Evolutionary conservation across 768 basidiomycete genomes (phyloP), one percentile per base, ranked within the genome.

Genomic region (Lactarius hengduanensis): DNA sequence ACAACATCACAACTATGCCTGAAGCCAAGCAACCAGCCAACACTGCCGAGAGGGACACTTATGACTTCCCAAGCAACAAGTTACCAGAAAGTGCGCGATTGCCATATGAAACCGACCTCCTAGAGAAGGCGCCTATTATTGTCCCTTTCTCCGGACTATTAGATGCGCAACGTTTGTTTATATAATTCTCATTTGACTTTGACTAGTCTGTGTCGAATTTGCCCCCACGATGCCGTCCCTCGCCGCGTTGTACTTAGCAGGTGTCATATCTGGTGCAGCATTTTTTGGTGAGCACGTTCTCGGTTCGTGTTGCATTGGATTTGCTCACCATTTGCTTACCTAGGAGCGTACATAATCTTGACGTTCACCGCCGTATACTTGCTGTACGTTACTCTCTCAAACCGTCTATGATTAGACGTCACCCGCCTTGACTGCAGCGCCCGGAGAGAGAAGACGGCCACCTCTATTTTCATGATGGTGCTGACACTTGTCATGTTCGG

Each of bases 401-500:
- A 6, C 13, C n/a, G 36, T 10, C 30, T 40, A 10, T 50, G 9
- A 20, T 13, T 13, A 4, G 16, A 22, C 5, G 26, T 56, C 13
- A 63, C 2, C 47, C n/a, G 2, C 34, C 34, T 28, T 30, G n/a
- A 15, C 32, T 7, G 26, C 28, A 69, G 68, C 22, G 36, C 28
- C 7, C 65, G 20, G 38, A 61, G 61, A 56, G 54, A 63, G 68
- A 62, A 18, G 60, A 60, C 65, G 16, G 15, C 8, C 41, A 57
- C 45, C 5, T 59, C 36, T 43, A 40, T 57, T 22, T 22, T 59
- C 28, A 62, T 69, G 61, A 30, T 36, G 54, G 34, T 62, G 15
- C 41, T 69, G 57, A 67, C 65, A 15, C 36, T 57, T 28, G 28
- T 60, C 15, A 67, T 69, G 68, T 69, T 69, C 43, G 54, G 61